Evolutionary conservation across 2,329 filamentous ascomycete genomes (phyloP), one percentile per base, ranked within the genome.

Genomic region (Microdochium trichocladiopsis): DNA sequence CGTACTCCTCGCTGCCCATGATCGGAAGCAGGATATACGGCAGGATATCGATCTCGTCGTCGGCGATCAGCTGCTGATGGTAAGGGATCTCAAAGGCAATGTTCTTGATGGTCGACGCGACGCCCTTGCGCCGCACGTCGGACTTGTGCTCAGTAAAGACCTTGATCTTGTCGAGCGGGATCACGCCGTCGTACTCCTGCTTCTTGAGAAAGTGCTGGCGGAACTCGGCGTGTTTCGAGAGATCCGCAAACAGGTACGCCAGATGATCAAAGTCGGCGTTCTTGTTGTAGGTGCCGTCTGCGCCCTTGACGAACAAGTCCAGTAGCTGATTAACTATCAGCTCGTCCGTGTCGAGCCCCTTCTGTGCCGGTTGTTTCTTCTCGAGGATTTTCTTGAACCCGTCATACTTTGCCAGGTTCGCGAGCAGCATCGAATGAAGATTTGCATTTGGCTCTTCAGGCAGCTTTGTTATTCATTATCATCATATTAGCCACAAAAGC

Each of bases 51-150:
- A 92, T 84, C 37, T 84, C 84, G 18, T 85, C 80, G 50, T 88
- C 83, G 1, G 80, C 78, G 47, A 96, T 71, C 51, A 96, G 84
- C 2, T 77, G 72, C 0, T 81, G 74, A 62, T 97, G 93, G 0
- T 86, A 80, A 2, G 81, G 70, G 5, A 93, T 71, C 61, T 95
- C 88, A 65, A 99, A 97, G 6, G 90, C 84, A 25, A 89, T 83
- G 65, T 99, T 99, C 70, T 97, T 97, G 66, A 99, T 90, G 10
- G 90, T 94, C 55, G 86, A 91, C 8, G 93, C 93, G n/a, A 96
- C 92, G n/a, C 94, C 94, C 62, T 90, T 90, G 51, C 94, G 80
- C 53, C 94, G 83, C 51, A 96, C 84, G 25, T 87, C 80, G 2
- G 89, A 95, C 60, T 81, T 77, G 72, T 96, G 90, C 68, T 95